phyloP scores from a whole-genome alignment of 2,329 filamentous ascomycete species.

The Botrytis paeoniae region DNA sequence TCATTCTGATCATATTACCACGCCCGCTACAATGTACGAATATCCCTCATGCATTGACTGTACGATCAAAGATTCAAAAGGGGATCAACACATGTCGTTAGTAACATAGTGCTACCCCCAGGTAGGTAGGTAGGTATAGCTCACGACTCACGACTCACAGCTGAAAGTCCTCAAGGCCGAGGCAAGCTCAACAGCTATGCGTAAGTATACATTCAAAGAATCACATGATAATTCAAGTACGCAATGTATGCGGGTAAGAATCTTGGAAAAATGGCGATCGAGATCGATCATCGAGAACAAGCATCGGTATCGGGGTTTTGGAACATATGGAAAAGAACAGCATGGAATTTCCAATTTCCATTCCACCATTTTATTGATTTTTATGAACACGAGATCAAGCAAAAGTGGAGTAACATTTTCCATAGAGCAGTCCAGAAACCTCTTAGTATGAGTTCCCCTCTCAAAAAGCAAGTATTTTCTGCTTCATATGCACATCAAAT shows the following conservation, averaged over 20 bases:
- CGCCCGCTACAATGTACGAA: background rate
- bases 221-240: background rate
- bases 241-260: background rate
- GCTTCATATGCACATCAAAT: background rate
- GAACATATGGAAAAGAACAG: background rate
- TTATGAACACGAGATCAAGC: background rate
- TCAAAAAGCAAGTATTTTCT: background rate
- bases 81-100: too few species aligned
- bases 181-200: too few species aligned
- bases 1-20: background rate
- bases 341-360: background rate
- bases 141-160: too few species aligned
- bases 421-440: background rate
- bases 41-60: background rate
- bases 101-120: too few species aligned
- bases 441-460: background rate
- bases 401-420: background rate
- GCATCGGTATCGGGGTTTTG: background rate
- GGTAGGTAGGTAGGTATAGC: too few species aligned
- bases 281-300: background rate
- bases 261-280: background rate
- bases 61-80: too few species aligned
- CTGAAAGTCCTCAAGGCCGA: too few species aligned
- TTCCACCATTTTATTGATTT: background rate
- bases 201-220: too few species aligned